Conservation (phyloP, 164 flowering plant species). For the Magnolia sinica region DNA sequence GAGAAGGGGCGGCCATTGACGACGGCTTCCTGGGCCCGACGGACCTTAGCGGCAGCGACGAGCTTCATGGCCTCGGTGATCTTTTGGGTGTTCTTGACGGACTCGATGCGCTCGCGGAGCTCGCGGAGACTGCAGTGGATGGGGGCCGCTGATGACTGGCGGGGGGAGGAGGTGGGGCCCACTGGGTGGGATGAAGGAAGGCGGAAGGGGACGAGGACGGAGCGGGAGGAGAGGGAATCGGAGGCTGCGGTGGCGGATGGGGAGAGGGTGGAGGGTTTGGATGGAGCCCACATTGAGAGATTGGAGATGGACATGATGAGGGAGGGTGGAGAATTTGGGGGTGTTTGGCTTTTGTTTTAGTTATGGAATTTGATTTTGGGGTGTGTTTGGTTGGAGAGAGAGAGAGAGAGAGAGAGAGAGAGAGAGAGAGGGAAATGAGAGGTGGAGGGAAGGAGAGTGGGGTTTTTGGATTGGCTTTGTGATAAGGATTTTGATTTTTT, state of each 20-base stretch:
- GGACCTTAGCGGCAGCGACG: conserved; percentile 80
- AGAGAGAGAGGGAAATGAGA: conserved; percentile 3
- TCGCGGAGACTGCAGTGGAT: conserved; percentile 60
- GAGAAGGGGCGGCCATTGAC: conserved; percentile 77
- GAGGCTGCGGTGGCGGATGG: not conserved
- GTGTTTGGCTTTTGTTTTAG: not conserved
- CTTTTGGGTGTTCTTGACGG: conserved; percentile 82
- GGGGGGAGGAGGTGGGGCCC: conserved; percentile 10
- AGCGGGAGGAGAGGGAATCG: conserved; percentile 30
- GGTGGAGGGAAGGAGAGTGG: not conserved
- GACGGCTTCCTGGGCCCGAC: conserved; percentile 93
- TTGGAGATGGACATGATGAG: conserved; percentile 41
- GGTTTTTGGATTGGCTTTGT: conserved; percentile 30
- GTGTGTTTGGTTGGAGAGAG: not conserved
- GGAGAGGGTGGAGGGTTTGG: conserved; percentile 30
- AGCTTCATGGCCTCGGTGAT: conserved; percentile 94
- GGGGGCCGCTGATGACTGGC: conserved; percentile 3
- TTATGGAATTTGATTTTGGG: not conserved
- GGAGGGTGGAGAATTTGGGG: not conserved
- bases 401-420: conserved; percentile 11
- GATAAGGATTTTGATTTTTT: conserved; percentile 24
- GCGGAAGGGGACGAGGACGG: conserved; percentile 21
- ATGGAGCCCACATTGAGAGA: conserved; percentile 35
- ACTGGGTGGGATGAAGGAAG: conserved; percentile 11
- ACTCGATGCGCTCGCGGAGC: conserved; percentile 51